Evolutionary conservation across 176 grass and related monocot species (phyloP).

Genomic region (Musa acuminata): DNA sequence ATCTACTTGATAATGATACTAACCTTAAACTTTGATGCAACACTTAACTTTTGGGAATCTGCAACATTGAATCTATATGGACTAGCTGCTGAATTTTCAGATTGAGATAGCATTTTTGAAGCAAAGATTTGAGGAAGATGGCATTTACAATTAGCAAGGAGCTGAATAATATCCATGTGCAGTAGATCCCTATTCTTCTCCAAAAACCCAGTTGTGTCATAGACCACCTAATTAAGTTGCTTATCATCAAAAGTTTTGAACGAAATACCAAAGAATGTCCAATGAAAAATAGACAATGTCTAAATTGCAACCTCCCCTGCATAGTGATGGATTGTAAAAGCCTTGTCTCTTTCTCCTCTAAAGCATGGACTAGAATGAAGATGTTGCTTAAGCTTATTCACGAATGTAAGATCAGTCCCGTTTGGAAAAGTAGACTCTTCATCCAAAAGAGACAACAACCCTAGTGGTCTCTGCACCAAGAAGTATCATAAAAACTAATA

Average conservation of each 20-base stretch:
- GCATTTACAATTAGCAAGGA: conserved; percentile 68
- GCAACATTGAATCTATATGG: conserved; percentile 65
- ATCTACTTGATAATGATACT: neutral
- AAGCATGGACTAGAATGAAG: conserved; percentile 64
- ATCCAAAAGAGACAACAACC: conserved; percentile 89
- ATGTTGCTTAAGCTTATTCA: conserved; percentile 89
- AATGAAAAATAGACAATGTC: neutral
- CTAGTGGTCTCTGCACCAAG: conserved; percentile 62
- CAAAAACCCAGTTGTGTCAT: conserved; percentile 85
- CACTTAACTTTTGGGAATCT: conserved; percentile 91
- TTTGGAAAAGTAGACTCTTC: conserved; percentile 98
- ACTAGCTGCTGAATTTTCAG: conserved; percentile 38
- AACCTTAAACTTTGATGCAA: conserved; percentile 98
- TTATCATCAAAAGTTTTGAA: conserved; percentile 11
- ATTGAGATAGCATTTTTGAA: conserved; percentile 83
- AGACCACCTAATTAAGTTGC: conserved; percentile 46
- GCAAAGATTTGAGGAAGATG: conserved; percentile 73
- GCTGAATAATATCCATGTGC: conserved; percentile 83
- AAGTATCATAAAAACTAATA: conserved; percentile 5
- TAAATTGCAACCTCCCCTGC: conserved; percentile 69
- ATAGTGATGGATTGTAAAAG: conserved; percentile 74
- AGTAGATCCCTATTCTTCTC: conserved; percentile 99
- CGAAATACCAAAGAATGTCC: conserved; percentile 17
- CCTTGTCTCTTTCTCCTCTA: conserved; percentile 84
- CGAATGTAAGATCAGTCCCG: conserved; percentile 93